Conservation (phyloP, 2,329 filamentous ascomycete genomes). For the Phialophora verrucosa region DNA sequence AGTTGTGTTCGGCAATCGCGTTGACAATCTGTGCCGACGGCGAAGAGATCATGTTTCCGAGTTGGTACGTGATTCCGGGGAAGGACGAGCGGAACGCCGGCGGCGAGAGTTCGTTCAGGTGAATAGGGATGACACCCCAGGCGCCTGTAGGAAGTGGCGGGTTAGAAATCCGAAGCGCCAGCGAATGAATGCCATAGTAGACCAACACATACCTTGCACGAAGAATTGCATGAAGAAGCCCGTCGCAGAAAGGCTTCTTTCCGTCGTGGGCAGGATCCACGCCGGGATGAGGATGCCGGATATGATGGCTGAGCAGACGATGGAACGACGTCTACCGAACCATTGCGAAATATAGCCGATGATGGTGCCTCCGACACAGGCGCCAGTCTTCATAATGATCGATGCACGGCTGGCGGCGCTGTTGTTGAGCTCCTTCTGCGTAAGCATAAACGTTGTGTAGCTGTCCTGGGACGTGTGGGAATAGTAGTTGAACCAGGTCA, state of each 20-base stretch:
- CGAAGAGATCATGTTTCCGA: constrained; percentile 74
- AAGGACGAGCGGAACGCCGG: constrained; percentile 75
- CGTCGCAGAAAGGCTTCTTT: constrained; percentile 41
- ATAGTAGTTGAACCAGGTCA: constrained; percentile 78
- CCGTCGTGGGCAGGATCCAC: constrained; percentile 66
- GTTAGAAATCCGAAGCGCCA: constrained; percentile 40
- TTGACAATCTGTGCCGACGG: constrained; percentile 79
- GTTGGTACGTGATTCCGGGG: constrained; percentile 75
- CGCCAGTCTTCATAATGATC: constrained; percentile 81
- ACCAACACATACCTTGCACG: constrained; percentile 11
- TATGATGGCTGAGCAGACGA: constrained; percentile 68
- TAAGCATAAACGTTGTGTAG: constrained; percentile 80
- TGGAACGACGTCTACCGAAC: constrained; percentile 67
- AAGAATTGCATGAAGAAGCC: constrained; percentile 58
- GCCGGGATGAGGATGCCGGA: constrained; percentile 71
- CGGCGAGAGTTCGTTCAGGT: constrained; percentile 77
- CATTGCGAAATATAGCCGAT: constrained; percentile 78
- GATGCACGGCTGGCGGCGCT: constrained; percentile 70
- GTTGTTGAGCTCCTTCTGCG: constrained; percentile 71
- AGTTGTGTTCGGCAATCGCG: constrained; percentile 68
- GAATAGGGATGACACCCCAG: constrained; percentile 73
- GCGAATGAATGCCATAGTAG: background rate
- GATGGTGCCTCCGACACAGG: constrained; percentile 74
- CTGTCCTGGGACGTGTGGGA: constrained; percentile 81
- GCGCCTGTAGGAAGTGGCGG: constrained; percentile 58